Evolutionary conservation across 1,284 basidiomycete genomes (phyloP).

Genomic region (Grifola frondosa): DNA sequence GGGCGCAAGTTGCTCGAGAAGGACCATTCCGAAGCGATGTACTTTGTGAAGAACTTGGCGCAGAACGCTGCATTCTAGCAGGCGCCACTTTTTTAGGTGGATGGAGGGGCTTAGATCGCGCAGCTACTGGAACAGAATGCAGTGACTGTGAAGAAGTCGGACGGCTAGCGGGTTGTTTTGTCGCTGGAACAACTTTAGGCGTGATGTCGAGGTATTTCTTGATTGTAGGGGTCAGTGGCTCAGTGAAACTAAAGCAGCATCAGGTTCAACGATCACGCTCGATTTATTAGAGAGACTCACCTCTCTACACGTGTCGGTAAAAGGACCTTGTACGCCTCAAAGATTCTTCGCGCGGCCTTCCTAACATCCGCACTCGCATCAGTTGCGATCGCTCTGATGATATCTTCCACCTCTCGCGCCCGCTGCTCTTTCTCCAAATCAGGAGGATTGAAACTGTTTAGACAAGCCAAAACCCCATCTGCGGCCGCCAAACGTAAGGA

Average conservation of each 20-base stretch:
- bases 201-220: slow-evolving; percentile 77
- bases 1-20: too few relatives aligned
- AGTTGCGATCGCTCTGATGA: slow-evolving; percentile 65
- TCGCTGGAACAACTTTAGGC: slow-evolving; percentile 14
- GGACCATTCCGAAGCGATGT: too few relatives aligned
- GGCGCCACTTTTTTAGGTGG: too few relatives aligned
- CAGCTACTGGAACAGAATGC: slow-evolving; percentile 13
- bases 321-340: slow-evolving; percentile 72
- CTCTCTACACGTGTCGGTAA: slow-evolving; percentile 65
- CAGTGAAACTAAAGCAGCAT: slow-evolving; percentile 55
- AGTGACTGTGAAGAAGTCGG: slow-evolving; percentile 30
- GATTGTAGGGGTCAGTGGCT: slow-evolving; percentile 72
- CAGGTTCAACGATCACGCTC: background rate
- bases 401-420: slow-evolving; percentile 64
- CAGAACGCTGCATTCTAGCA: too few relatives aligned
- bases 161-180: slow-evolving; percentile 26
- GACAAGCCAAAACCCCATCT: slow-evolving; percentile 62
- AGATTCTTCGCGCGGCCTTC: slow-evolving; percentile 66
- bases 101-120: slow-evolving; percentile 3
- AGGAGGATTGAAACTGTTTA: slow-evolving; percentile 74
- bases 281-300: slow-evolving; percentile 41
- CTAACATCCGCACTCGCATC: slow-evolving; percentile 80
- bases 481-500: slow-evolving; percentile 62
- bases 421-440: slow-evolving; percentile 68
- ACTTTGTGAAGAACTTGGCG: too few relatives aligned